A percentile compares a stretch with the other conserved stretches of the same genome.
Evolutionary conservation across 805 yeast genomes (phyloP).

Genomic region (Kazachstania africana): DNA sequence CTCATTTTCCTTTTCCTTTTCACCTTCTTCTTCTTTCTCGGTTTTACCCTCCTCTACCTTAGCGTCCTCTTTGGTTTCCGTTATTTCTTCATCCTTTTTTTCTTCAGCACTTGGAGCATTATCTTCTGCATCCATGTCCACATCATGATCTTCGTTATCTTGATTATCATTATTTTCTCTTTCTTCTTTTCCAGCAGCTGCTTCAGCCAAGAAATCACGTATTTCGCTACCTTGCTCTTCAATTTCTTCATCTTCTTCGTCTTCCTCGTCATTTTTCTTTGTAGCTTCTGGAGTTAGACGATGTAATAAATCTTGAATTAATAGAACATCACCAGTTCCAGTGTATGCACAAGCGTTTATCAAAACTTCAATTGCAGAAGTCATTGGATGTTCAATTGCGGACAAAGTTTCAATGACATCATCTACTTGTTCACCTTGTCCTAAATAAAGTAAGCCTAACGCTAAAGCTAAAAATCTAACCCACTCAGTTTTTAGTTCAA

Average conservation of each 20-base stretch:
- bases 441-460: conserved; percentile 81
- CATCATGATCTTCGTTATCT: conserved; percentile 11
- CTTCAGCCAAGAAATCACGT: conserved; percentile 22
- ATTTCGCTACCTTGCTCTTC: conserved; percentile 26
- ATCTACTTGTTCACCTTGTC: conserved; percentile 86
- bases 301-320: conserved; percentile 81
- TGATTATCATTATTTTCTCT: conserved; percentile 18
- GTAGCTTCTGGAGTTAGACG: conserved; percentile 67
- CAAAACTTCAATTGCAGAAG: conserved; percentile 77
- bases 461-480: conserved; percentile 85
- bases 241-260: conserved; percentile 41
- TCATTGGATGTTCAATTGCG: conserved; percentile 92
- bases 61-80: conserved; percentile 10
- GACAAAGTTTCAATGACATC: conserved; percentile 89
- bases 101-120: conserved; percentile 14
- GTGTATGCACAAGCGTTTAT: conserved; percentile 91
- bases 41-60: conserved; percentile 20
- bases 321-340: conserved; percentile 94
- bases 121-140: conserved; percentile 9
- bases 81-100: conserved; percentile 24
- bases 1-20: conserved; percentile 18
- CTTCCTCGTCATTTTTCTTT: conserved; percentile 43
- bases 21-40: conserved; percentile 10
- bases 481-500: conserved; percentile 76
- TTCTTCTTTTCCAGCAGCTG: conserved; percentile 18